Percentiles rank a stretch among this genome's conserved stretches.
phyloP scores from a whole-genome alignment of 192 early-diverging fungal genomes.

The Haplosporangium gracile region DNA sequence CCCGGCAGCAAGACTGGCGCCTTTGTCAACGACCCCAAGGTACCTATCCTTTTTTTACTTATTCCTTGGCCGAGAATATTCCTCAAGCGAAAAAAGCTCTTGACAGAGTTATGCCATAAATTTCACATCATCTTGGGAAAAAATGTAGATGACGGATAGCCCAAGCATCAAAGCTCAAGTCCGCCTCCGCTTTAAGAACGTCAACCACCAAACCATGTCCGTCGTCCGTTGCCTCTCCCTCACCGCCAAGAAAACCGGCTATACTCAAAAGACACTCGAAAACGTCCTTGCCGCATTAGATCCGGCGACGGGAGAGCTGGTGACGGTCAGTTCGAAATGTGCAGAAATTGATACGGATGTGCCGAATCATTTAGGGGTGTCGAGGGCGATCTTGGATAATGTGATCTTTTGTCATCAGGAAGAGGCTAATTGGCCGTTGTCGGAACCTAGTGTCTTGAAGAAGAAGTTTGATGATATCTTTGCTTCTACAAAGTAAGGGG shows the following conservation, averaged over 20 bases:
- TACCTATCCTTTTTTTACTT: slow-evolving; percentile 15
- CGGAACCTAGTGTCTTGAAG: slow-evolving; percentile 88
- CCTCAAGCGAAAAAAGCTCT: neutral
- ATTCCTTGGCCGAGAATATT: neutral
- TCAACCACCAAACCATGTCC: slow-evolving; percentile 78
- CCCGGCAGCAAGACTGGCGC: slow-evolving; percentile 89
- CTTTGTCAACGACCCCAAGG: slow-evolving; percentile 97
- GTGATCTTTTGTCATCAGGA: slow-evolving; percentile 99
- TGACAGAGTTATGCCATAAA: no score
- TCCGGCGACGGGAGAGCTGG: slow-evolving; percentile 66
- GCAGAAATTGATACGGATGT: slow-evolving; percentile 90
- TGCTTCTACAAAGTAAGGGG: slow-evolving; percentile 79
- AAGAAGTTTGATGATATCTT: slow-evolving; percentile 99
- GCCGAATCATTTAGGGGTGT: slow-evolving; percentile 89
- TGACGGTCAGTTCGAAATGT: slow-evolving; percentile 84
- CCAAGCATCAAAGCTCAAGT: slow-evolving; percentile 93
- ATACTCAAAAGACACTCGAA: slow-evolving; percentile 85
- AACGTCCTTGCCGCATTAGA: slow-evolving; percentile 72
- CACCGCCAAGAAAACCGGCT: slow-evolving; percentile 72
- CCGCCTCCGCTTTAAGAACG: slow-evolving; percentile 86
- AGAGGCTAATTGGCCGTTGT: slow-evolving; percentile 96
- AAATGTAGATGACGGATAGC: slow-evolving; percentile 72
- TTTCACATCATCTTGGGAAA: neutral
- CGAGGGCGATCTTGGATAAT: slow-evolving; percentile 93
- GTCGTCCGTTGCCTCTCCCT: slow-evolving; percentile 83